Evolutionary conservation across 2,329 filamentous ascomycete genomes (phyloP), one percentile per base, ranked within the genome.

Genomic region (Diaporthe australafricana): DNA sequence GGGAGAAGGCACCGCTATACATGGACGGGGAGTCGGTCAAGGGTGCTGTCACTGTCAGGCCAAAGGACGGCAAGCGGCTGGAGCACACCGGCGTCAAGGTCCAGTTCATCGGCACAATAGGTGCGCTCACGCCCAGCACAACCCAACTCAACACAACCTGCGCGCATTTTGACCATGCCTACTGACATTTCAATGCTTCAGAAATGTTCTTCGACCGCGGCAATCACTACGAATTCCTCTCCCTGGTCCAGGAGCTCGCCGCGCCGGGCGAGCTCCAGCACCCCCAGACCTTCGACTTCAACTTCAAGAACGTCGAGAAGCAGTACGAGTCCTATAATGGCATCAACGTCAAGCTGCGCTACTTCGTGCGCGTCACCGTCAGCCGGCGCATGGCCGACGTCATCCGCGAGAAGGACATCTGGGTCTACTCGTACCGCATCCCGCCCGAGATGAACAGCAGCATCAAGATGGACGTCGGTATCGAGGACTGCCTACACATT

Each of bases 151-250:
- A 97, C 95, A 75, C 98, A 98, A 87, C 94, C 94, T 96, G 86
- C 74, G 84, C 81, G 30, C 73, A 53, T 53, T 30, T 16, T 30
- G 25, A 53, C 22, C 50, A 0, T 22, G 47, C 27, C 20, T 48
- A 38, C 38, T 32, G 68, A 55, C n/a, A 17, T 48, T 25, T 22
- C 7, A 48, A n/a, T n/a, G 65, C 71, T 70, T 47, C 74, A 97
- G 96, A 99, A 83, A 99, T 99, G 96, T 99, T 98, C 89, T 99
- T 98, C 84, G 96, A 99, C 83, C 94, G 96, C 80, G 96, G 96
- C 78, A 99, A 98, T 83, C 96, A 98, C 86, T 98, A 99, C 87
- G 96, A 99, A 85, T 99, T 99, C 84, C 92, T 99, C 73, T 98
- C 95, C 45, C 90, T 98, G 35, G 96, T 96, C 78, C 97, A 98